These are phyloP conservation scores for Yamadazyma phyllophila DNA, from an alignment of 805 yeast genomes.

Conservation along the genomic window DNA sequence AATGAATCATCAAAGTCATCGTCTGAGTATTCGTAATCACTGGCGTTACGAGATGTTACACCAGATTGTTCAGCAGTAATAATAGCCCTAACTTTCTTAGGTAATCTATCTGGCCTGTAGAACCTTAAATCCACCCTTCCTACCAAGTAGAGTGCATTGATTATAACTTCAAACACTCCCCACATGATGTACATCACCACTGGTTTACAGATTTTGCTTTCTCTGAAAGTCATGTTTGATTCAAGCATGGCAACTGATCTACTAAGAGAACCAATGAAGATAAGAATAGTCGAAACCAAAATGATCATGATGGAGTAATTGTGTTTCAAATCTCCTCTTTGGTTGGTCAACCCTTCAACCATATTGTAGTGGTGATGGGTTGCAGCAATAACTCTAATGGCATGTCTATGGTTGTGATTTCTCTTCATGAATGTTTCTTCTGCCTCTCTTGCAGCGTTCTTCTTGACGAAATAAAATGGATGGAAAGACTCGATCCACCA, in stretches of 20 bases:
- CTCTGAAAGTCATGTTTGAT: slow-evolving; percentile 15
- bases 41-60: slow-evolving; percentile 4
- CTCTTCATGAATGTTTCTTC: slow-evolving; percentile 44
- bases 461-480: slow-evolving; percentile 57
- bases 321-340: slow-evolving; percentile 46
- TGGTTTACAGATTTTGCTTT: slow-evolving; percentile 37
- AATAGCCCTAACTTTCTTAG: slow-evolving; percentile 33
- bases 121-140: slow-evolving; percentile 73
- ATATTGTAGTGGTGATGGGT: slow-evolving; percentile 42
- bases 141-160: slow-evolving; percentile 52
- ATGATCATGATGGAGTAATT: slow-evolving; percentile 50
- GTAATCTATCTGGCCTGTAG: slow-evolving; percentile 67
- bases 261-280: slow-evolving; percentile 50
- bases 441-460: slow-evolving; percentile 49
- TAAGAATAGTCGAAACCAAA: slow-evolving; percentile 44
- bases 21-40: slow-evolving; percentile 11
- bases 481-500: slow-evolving; percentile 73
- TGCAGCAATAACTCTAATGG: slow-evolving; percentile 61
- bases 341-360: slow-evolving; percentile 31
- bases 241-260: slow-evolving; percentile 50
- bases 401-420: slow-evolving; percentile 47
- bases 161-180: slow-evolving; percentile 62
- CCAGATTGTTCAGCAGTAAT: slow-evolving; percentile 40
- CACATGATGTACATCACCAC: slow-evolving; percentile 64
- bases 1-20: not conserved